Base-by-base conservation (phyloP, 352 stramenopile genomes). In the Phytopythium cucurbitacearum region DNA sequence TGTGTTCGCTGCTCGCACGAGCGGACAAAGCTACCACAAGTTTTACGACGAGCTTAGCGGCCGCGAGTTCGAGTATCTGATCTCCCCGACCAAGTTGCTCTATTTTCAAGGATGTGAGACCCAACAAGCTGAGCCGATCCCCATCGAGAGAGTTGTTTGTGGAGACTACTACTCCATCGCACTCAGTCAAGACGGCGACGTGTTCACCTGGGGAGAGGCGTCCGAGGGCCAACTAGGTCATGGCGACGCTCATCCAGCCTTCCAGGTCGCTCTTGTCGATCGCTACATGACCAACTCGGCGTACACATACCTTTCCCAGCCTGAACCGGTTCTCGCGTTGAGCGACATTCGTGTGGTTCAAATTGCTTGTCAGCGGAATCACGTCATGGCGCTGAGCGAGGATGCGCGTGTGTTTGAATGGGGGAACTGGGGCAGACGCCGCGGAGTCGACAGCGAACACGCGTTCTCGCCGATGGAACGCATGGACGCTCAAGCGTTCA, bases 141-240 rank as follows among this genome's bases (percentile, higher is more conserved):
- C 72, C 11, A 59, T 91, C 37, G 51, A 63, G 10, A 63, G 72
- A 16, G 60, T 89, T 5, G 79, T 65, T 28, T 87, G 78, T n/a
- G 81, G 81, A 9, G 76, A 89, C 46, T 91, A 87, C 51, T 89
- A 82, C 49, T 74, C 62, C 15, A 67, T 91, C 40, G 78, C 57
- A 1, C 57, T 89, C 38, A 89, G 81, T 55, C 56, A 50, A n/a
- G 74, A 71, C 8, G 76, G 81, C 37, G 75, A 87, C 15, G 76
- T 89, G 9, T 91, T 88, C 60, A 76, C 78, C 10, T 89, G 81
- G 81, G 81, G 81, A 13, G 81, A 91, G 51, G 78, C 72, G 0
- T 89, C 78, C 3, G 81, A 91, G 12, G 81, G 81, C 0, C 81
- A 91, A 46, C 57, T 91, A 3, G 81, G 78, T 2, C 76, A 85